Evolutionary conservation across 768 basidiomycete species (phyloP), one percentile per base, ranked within the genome.

Genomic region (Boletellus ananiceps): DNA sequence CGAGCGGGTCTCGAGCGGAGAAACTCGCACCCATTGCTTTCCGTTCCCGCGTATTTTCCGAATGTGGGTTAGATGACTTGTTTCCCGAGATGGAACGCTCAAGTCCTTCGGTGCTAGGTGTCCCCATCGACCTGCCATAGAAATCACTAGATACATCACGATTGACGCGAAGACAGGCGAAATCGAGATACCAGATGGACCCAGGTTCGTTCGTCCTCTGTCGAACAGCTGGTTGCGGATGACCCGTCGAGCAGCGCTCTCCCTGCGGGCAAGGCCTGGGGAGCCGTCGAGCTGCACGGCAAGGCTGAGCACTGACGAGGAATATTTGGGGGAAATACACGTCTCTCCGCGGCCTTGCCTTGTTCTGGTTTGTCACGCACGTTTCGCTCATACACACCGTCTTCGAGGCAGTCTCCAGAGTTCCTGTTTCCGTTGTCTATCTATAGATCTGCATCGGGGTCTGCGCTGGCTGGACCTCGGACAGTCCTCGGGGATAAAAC

Each of bases 1-100:
- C 38, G 70, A 76, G 50, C 58, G 56, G 46, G 29, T 9, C 12
- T n/a, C 57, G 13, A 54, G 36, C 25, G 66, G 68, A n/a, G 56
- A 52, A 42, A 31, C 51, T 21, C 57, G 64, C 8, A 55, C 80
- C 40, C 76, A 80, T 33, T 93, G 89, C 62, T 82, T 79, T 61
- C 90, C 88, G 6, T 68, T 93, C 39, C 79, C 84, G 25, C 80
- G 91, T 14, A 73, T 92, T 23, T 87, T 93, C 58, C 73, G 74
- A 64, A 70, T 88, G 89, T 87, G 59, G 67, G 81, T 66, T 8
- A 8, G 21, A 4, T 7, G 36, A 21, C 34, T 47, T 39, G 14
- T 36, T 25, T 60, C 56, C 8, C 9, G 27, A 13, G 16, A 32
- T 33, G 31, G 15, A 43, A 16, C 21, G 27, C 51, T 61, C 37